Evolutionary conservation across 2,329 filamentous ascomycete genomes (phyloP).

Genomic region (Tolypocladium capitatum): DNA sequence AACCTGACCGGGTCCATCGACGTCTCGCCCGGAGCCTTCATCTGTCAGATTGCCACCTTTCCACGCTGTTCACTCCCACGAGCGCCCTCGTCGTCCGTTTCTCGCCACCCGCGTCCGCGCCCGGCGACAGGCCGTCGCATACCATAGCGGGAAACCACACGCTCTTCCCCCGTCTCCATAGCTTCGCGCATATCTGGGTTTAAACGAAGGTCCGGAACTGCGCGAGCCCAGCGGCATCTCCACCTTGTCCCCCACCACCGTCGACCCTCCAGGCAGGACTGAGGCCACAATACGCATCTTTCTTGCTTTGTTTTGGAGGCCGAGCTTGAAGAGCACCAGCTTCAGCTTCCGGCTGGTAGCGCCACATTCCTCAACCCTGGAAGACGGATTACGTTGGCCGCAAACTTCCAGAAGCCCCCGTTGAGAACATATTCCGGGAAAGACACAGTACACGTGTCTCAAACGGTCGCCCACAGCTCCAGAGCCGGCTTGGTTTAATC

Average conservation of each 20-base stretch:
- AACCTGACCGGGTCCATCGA: slow-evolving; percentile 1
- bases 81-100: neutral
- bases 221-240: neutral
- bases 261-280: neutral
- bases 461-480: neutral
- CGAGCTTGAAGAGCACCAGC: neutral
- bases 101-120: neutral
- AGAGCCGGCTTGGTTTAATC: neutral
- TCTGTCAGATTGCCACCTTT: neutral
- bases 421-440: neutral
- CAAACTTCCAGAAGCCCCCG: neutral
- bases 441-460: neutral
- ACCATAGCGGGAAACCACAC: neutral
- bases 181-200: neutral
- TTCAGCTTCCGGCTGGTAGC: neutral
- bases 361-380: neutral
- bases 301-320: neutral
- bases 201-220: neutral
- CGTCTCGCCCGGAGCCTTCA: neutral
- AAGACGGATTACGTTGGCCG: neutral
- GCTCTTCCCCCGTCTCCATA: neutral
- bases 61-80: neutral
- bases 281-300: neutral
- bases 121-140: neutral
- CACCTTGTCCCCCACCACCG: neutral